A percentile compares a stretch with the other conserved stretches of the same genome.
Conservation (phyloP, 106 monocot genomes). For the Xerophyta viscosa region DNA sequence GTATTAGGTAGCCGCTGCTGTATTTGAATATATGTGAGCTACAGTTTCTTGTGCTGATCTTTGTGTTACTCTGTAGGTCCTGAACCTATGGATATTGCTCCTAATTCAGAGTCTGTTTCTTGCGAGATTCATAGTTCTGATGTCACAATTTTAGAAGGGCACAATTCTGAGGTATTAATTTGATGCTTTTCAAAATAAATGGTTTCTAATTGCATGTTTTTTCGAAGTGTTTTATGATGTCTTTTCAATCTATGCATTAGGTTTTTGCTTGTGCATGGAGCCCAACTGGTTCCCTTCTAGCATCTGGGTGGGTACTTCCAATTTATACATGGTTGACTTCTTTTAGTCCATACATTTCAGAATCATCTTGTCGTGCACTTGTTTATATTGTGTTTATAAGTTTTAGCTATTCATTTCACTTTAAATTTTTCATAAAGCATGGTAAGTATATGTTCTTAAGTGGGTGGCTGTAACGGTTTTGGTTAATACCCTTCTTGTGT, state of each 20-base stretch:
- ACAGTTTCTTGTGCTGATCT: too few relatives aligned
- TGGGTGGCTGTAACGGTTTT: too few relatives aligned
- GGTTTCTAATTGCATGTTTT: neutral
- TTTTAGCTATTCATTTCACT: too few relatives aligned
- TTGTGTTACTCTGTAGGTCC: conserved; percentile 29
- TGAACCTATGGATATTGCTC: conserved; percentile 74
- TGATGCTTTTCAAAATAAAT: conserved; percentile 3
- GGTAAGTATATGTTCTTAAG: too few relatives aligned
- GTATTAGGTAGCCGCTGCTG: too few relatives aligned
- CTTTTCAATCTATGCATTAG: conserved; percentile 20
- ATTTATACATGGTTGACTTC: neutral
- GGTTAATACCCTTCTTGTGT: too few relatives aligned
- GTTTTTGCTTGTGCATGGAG: conserved; percentile 99
- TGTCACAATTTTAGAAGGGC: conserved; percentile 89
- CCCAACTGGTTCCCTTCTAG: conserved; percentile 74
- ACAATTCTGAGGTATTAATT: conserved; percentile 70
- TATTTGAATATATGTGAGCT: too few relatives aligned
- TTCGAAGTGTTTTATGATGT: neutral
- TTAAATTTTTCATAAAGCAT: too few relatives aligned
- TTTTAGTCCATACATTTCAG: too few relatives aligned
- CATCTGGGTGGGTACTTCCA: conserved; percentile 71
- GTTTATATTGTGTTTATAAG: too few relatives aligned
- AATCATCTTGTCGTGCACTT: too few relatives aligned
- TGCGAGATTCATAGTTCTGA: conserved; percentile 64
- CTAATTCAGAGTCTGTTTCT: conserved; percentile 18